Evolutionary conservation across 306 rosid genomes (phyloP).

Genomic region (Ormosia semicastrata): DNA sequence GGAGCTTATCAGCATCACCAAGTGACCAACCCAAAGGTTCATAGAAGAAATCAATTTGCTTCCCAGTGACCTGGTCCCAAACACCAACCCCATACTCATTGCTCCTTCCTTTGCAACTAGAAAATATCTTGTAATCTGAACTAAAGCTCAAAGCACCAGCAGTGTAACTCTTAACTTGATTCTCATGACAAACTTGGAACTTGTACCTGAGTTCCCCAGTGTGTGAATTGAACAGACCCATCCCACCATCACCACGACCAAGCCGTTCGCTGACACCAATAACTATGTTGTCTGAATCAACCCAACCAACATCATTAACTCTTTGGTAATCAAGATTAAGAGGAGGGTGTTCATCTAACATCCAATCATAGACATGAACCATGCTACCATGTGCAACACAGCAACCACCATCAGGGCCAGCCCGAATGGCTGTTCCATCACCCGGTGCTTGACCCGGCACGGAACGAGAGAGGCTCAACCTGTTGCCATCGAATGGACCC

Average conservation of each 20-base stretch:
- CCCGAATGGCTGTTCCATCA: conserved; percentile 95
- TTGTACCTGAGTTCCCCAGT: conserved; percentile 75
- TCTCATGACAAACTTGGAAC: conserved; percentile 81
- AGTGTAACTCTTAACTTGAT: conserved; percentile 77
- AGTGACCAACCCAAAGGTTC: conserved; percentile 87
- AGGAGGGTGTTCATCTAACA: conserved; percentile 78
- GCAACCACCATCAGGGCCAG: conserved; percentile 89
- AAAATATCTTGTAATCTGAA: conserved; percentile 67
- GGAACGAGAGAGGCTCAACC: conserved; percentile 52
- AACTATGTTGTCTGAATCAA: conserved; percentile 56
- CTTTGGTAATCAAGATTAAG: conserved; percentile 74
- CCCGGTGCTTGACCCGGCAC: conserved; percentile 82
- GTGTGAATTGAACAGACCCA: conserved; percentile 73
- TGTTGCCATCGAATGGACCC: conserved; percentile 85
- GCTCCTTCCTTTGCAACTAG: conserved; percentile 89
- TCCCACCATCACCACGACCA: conserved; percentile 85
- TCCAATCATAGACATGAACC: conserved; percentile 96
- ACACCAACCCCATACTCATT: conserved; percentile 92
- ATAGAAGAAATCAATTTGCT: conserved; percentile 81
- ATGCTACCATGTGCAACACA: conserved; percentile 89
- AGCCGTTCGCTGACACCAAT: conserved; percentile 73
- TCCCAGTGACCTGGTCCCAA: conserved; percentile 91
- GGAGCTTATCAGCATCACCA: conserved; percentile 95
- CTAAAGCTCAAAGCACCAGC: conserved; percentile 93
- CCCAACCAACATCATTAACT: conserved; percentile 92